These are phyloP conservation scores for Russula emetica DNA, from an alignment of 768 basidiomycete genomes.

Conservation along the genomic window DNA sequence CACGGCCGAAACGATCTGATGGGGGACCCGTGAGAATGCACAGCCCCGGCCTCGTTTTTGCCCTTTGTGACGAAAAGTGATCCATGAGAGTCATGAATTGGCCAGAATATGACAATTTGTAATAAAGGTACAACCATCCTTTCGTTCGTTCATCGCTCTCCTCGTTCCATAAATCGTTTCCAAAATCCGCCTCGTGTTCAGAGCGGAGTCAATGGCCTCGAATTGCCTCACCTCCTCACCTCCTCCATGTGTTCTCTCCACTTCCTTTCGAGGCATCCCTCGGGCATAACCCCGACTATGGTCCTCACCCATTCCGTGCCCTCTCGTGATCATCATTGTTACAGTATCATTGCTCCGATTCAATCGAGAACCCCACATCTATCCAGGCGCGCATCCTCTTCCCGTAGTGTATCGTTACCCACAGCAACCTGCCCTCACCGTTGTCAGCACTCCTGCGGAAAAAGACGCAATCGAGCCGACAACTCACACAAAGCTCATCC, in stretches of 20 bases:
- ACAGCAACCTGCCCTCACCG: slow-evolving; percentile 42
- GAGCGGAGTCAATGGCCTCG: background rate
- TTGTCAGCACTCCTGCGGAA: background rate
- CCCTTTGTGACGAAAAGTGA: background rate
- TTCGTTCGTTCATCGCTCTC: background rate
- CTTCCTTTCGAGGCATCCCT: too few relatives aligned
- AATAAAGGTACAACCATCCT: background rate
- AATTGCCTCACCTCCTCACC: background rate
- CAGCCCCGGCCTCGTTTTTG: background rate
- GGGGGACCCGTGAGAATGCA: background rate
- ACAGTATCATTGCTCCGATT: slow-evolving; percentile 32
- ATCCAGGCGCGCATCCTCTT: slow-evolving; percentile 52
- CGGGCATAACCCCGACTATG: background rate
- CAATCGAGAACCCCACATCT: slow-evolving; percentile 53
- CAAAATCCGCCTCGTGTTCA: background rate
- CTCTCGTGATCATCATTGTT: background rate
- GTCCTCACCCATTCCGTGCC: background rate
- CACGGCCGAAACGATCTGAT: background rate
- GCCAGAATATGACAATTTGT: background rate
- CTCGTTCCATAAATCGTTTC: background rate
- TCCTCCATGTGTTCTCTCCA: background rate
- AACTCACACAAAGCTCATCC: slow-evolving; percentile 52
- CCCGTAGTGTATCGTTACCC: slow-evolving; percentile 52
- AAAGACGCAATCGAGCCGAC: slow-evolving; percentile 3
- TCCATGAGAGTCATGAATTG: background rate